Percentiles rank a stretch among this genome's conserved stretches.
These are phyloP conservation scores for Citrullus mucosospermus DNA, from an alignment of 306 rosid species.

Conservation along the genomic window DNA sequence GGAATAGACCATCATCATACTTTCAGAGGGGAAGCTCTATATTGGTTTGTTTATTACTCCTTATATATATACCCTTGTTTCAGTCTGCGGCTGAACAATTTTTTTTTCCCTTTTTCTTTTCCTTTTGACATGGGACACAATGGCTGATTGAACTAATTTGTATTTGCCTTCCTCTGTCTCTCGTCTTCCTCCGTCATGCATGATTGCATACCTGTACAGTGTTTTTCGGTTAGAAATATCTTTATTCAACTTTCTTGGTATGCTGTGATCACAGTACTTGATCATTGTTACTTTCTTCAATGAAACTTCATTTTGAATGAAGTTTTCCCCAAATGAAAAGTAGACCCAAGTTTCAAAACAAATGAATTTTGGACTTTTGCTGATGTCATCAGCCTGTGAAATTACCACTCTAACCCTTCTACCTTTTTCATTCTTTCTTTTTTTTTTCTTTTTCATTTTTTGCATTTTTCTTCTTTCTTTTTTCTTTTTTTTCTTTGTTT, in stretches of 20 bases:
- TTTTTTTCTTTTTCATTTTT: too few relatives aligned
- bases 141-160: neutral
- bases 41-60: conserved; percentile 57
- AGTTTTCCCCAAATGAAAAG: neutral
- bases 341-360: too few relatives aligned
- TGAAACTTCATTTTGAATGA: neutral
- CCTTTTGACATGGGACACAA: neutral
- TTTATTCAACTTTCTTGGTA: neutral
- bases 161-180: neutral
- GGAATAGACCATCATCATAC: conserved; percentile 53
- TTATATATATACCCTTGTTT: conserved; percentile 7
- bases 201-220: neutral
- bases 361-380: too few relatives aligned
- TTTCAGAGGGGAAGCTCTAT: conserved; percentile 53
- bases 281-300: neutral
- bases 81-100: neutral
- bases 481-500: too few relatives aligned
- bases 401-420: too few relatives aligned
- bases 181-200: neutral
- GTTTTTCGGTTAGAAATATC: neutral
- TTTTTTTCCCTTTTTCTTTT: neutral
- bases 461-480: too few relatives aligned
- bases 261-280: neutral
- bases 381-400: too few relatives aligned
- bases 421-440: too few relatives aligned